Conservation (phyloP, 192 early-diverging fungal species). For the Mortierella hygrophila region DNA sequence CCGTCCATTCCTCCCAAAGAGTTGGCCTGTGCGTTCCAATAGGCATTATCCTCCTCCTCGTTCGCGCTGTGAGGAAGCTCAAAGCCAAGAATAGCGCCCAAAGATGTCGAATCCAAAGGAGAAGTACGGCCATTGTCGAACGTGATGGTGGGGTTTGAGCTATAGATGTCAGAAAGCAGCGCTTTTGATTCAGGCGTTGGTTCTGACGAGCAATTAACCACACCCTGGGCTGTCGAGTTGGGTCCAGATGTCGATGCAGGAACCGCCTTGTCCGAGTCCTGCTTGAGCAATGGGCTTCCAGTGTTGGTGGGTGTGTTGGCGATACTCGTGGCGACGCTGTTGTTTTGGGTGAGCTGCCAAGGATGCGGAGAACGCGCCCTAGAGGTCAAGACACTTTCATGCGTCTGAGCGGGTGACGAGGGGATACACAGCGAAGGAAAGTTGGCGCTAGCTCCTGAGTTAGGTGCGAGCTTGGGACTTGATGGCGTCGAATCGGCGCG, state of each 20-base stretch:
- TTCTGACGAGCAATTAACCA: constrained; percentile 47
- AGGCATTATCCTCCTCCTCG: constrained; percentile 52
- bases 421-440: constrained; percentile 52
- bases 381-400: constrained; percentile 34
- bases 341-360: constrained; percentile 38
- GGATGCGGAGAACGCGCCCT: constrained; percentile 38
- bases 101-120: constrained; percentile 46
- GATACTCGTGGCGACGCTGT: constrained; percentile 45
- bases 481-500: constrained; percentile 47
- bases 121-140: constrained; percentile 49
- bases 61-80: constrained; percentile 52
- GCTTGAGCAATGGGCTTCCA: constrained; percentile 37
- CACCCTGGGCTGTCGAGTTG: not conserved
- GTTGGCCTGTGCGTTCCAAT: constrained; percentile 55
- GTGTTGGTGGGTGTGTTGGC: constrained; percentile 32
- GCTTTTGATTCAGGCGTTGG: constrained; percentile 43
- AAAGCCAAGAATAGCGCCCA: constrained; percentile 53
- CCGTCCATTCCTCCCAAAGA: constrained; percentile 55
- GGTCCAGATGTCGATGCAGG: not conserved
- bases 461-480: constrained; percentile 34
- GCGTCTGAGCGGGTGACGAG: constrained; percentile 44
- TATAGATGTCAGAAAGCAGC: constrained; percentile 47
- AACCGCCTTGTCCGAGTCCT: constrained; percentile 19
- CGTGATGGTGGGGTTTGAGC: constrained; percentile 48
- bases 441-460: constrained; percentile 9